A percentile compares a stretch with the other conserved stretches of the same genome.
Conservation (phyloP, 2,329 filamentous ascomycete species). For the Truncatella angustata region DNA sequence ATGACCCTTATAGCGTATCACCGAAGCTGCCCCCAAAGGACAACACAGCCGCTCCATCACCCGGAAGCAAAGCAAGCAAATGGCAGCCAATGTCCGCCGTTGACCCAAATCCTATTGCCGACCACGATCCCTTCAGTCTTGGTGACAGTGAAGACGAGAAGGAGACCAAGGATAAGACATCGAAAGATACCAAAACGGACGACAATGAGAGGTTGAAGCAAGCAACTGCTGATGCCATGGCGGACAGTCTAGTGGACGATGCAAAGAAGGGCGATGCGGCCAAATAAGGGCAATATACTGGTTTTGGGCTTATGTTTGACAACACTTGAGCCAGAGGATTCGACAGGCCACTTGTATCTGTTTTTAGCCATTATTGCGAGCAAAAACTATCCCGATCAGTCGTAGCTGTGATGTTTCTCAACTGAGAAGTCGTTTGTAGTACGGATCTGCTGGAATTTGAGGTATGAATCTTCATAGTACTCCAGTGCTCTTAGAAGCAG, state of each 20-base stretch:
- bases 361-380: no score
- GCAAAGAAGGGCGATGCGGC: conserved; percentile 9
- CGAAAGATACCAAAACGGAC: conserved; percentile 51
- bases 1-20: conserved; percentile 69
- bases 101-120: conserved; percentile 78
- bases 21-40: conserved; percentile 55
- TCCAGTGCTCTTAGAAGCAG: no score
- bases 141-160: conserved; percentile 95
- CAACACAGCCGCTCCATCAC: conserved; percentile 34
- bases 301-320: background rate
- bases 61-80: conserved; percentile 76
- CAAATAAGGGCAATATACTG: conserved; percentile 2
- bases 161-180: conserved; percentile 65
- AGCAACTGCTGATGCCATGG: conserved; percentile 61
- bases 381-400: no score
- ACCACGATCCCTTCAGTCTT: conserved; percentile 95
- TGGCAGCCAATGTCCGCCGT: conserved; percentile 92
- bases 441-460: no score
- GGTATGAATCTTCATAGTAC: no score
- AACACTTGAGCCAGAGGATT: no score
- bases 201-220: conserved; percentile 63
- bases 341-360: no score
- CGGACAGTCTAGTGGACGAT: conserved; percentile 46
- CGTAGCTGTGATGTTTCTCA: no score
- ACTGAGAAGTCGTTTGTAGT: no score